Conservation (phyloP, 169 alveolate genomes). For the Besnoitia besnoiti region DNA sequence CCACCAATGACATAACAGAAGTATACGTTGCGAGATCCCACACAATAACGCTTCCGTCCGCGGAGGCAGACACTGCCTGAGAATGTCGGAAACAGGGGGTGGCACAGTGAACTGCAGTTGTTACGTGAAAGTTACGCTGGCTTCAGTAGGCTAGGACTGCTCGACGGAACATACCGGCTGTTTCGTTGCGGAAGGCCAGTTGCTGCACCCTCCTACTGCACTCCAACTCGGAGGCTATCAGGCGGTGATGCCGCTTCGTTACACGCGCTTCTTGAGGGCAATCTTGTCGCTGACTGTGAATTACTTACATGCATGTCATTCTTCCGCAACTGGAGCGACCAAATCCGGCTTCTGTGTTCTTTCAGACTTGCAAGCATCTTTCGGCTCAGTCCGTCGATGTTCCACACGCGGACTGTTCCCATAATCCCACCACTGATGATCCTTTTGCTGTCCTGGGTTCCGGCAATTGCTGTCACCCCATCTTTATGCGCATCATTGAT, state of each 20-base stretch:
- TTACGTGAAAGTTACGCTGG: neutral
- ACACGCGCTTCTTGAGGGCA: too few relatives aligned
- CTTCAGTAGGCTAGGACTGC: neutral
- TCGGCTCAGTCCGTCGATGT: constrained; percentile 26
- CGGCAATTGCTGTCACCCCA: constrained; percentile 89
- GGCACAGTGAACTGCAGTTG: neutral
- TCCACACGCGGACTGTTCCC: constrained; percentile 94
- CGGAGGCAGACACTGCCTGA: constrained; percentile 91
- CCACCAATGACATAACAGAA: constrained; percentile 45
- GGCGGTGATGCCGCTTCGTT: too few relatives aligned
- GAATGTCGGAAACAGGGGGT: constrained; percentile 4
- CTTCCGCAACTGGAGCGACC: constrained; percentile 80
- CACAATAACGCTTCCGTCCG: constrained; percentile 92
- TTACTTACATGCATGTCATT: constrained; percentile 72
- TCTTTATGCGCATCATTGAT: constrained; percentile 92
- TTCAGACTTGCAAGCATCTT: constrained; percentile 78
- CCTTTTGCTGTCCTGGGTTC: constrained; percentile 63
- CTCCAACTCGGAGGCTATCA: too few relatives aligned
- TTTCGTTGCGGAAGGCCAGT: too few relatives aligned
- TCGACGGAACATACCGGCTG: neutral
- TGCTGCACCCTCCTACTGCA: too few relatives aligned
- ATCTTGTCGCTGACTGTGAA: too few relatives aligned
- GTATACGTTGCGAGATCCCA: constrained; percentile 89
- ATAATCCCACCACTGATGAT: constrained; percentile 84
- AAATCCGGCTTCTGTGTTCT: constrained; percentile 89